Evolutionary conservation across 1,139 yeast species (phyloP), one percentile per base, ranked within the genome.

Genomic region (Protomyces arabidopsidicola): DNA sequence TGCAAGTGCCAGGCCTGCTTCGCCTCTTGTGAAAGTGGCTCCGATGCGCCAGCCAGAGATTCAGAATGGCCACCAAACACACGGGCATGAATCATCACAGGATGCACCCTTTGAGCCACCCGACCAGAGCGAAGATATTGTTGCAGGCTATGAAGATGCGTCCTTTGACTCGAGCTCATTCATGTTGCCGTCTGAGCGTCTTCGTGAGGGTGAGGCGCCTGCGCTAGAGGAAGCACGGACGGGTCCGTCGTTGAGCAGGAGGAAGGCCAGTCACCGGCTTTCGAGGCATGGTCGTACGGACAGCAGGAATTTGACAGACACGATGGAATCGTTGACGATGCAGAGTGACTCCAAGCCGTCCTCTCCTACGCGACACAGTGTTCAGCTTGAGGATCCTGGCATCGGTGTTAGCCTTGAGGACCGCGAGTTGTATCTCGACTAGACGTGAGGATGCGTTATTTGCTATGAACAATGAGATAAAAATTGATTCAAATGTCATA

Each of bases 341-440:
- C 53, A 31, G 18, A n/a, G 14, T 10, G n/a, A n/a, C 6, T 31
- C 53, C 35, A 10, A 18, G 14, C n/a, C 45, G 10, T n/a, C 18
- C 20, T 20, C 57, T 16, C 24, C 38, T 14, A 22, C 18, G 14
- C 45, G 45, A 20, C 53, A 18, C 31, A 20, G 38, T 18, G 22
- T 55, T 20, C 45, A 45, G 18, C 16, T 53, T 10, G 39, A 52
- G 14, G 55, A 52, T 18, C 24, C 55, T 10, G 22, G 42, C n/a
- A 42, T 52, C 12, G 62, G 62, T 14, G 52, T 58, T 56, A 58
- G 62, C 24, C 45, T 58, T 3, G 62, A 58, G 45, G 62, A 58
- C 31, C 56, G 62, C 20, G 56, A 52, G 10, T 42, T 52, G 14
- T 55, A 58, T 24, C 53, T 35, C 16, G 62, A 58, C 45, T 58